Conservation (phyloP, 140 eudicot genomes). For the Ambrosia hybrid region DNA sequence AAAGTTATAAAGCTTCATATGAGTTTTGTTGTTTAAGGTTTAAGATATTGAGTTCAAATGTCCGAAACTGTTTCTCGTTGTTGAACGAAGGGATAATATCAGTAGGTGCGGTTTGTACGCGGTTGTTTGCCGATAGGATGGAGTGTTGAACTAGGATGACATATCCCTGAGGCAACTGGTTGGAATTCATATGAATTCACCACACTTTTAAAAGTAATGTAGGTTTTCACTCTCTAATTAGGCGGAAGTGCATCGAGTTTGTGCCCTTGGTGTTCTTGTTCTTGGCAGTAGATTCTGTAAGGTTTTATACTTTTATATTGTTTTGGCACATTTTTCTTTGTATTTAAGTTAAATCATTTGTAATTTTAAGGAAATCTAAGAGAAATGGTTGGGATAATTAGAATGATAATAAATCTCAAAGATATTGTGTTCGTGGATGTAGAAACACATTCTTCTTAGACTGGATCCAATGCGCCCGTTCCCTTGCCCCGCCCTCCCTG, state of each 20-base stretch:
- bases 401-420: constrained; percentile 19
- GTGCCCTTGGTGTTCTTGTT: neutral
- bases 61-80: neutral
- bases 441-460: neutral
- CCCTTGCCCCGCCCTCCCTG: too few species aligned
- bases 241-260: neutral
- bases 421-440: constrained; percentile 12
- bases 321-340: neutral
- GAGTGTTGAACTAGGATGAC: constrained; percentile 6
- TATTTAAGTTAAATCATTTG: neutral
- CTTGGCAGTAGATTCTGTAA: neutral
- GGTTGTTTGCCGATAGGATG: neutral
- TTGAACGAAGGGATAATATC: neutral
- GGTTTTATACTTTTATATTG: neutral
- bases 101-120: constrained; percentile 3
- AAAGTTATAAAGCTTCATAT: neutral
- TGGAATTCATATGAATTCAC: neutral
- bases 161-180: neutral
- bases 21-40: constrained; percentile 1
- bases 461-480: too few species aligned
- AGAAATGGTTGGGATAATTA: constrained; percentile 1
- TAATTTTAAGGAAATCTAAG: neutral
- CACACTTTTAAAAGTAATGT: neutral
- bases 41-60: neutral
- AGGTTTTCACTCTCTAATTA: neutral